phyloP scores from a whole-genome alignment of 2,329 filamentous ascomycete species.

The Hypomyces rosellus region DNA sequence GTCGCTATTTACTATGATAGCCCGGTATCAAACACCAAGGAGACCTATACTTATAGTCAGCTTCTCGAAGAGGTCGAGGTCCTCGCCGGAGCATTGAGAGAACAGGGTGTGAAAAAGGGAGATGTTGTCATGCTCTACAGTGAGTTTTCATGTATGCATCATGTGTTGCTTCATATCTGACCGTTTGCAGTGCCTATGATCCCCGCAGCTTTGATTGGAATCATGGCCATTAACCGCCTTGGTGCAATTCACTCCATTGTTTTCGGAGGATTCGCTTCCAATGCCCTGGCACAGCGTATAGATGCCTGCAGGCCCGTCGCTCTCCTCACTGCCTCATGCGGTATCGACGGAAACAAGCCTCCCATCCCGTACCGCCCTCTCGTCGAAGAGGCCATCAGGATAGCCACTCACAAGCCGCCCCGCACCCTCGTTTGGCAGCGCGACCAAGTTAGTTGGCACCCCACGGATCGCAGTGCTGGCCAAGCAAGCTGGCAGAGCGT shows the following conservation, averaged over 20 bases:
- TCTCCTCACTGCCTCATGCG: conserved; percentile 85
- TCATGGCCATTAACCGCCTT: conserved; percentile 72
- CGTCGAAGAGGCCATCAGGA: conserved; percentile 64
- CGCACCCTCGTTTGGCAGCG: conserved; percentile 80
- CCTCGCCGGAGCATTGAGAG: conserved; percentile 72
- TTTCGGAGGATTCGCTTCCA: conserved; percentile 83
- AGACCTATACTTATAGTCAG: conserved; percentile 66
- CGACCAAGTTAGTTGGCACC: conserved; percentile 67
- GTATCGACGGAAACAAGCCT: conserved; percentile 80
- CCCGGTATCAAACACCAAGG: conserved; percentile 69
- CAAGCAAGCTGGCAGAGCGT: conserved; percentile 76
- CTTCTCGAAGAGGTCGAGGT: conserved; percentile 75
- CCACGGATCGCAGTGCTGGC: conserved; percentile 57
- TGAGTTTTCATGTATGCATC: conserved; percentile 32
- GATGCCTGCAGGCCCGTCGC: conserved; percentile 70
- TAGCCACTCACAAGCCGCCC: conserved; percentile 63
- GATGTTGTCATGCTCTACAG: conserved; percentile 90
- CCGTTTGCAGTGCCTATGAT: conserved; percentile 80
- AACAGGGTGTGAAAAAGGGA: conserved; percentile 75
- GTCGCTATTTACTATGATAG: conserved; percentile 83
- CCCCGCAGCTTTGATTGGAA: conserved; percentile 77
- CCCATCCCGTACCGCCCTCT: conserved; percentile 71
- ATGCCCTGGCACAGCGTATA: conserved; percentile 79
- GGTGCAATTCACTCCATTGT: conserved; percentile 89
- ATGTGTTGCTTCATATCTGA: background rate